A percentile compares a stretch with the other conserved stretches of the same genome.
Evolutionary conservation across 1,139 yeast genomes (phyloP).

Genomic region (Diutina rugosa): DNA sequence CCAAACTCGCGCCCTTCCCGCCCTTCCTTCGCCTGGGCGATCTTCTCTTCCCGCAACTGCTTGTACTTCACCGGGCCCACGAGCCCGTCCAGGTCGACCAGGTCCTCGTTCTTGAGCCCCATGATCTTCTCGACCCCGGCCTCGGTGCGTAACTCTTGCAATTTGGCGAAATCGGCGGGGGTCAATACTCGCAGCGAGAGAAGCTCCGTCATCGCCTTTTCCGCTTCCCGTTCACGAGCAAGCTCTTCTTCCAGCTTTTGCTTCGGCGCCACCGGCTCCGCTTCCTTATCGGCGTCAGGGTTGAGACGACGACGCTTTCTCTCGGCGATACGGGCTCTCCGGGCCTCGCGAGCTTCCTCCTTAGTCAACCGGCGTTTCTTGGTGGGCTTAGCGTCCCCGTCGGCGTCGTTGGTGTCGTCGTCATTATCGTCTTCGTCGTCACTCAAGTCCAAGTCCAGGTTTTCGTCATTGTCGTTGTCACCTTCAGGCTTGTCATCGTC

Average conservation of each 20-base stretch:
- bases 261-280: neutral
- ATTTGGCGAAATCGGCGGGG: conserved; percentile 94
- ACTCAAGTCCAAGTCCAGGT: conserved; percentile 7
- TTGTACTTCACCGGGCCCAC: conserved; percentile 82
- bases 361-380: conserved; percentile 4
- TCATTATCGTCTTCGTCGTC: conserved; percentile 4
- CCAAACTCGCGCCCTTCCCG: conserved; percentile 90
- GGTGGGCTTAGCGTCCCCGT: conserved; percentile 10
- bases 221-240: conserved; percentile 9
- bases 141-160: conserved; percentile 71
- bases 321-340: neutral
- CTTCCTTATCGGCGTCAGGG: neutral
- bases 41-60: conserved; percentile 78
- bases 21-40: conserved; percentile 81
- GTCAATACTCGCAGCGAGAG: conserved; percentile 73
- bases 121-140: conserved; percentile 74
- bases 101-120: conserved; percentile 69
- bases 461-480: conserved; percentile 35
- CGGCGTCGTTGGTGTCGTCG: conserved; percentile 24
- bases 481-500: conserved; percentile 14
- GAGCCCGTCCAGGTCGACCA: conserved; percentile 66
- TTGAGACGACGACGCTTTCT: neutral
- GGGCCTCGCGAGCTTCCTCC: neutral
- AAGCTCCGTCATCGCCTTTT: conserved; percentile 39
- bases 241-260: conserved; percentile 12